Conservation (phyloP, 352 stramenopile genomes). For the Globisporangium paddicum region DNA sequence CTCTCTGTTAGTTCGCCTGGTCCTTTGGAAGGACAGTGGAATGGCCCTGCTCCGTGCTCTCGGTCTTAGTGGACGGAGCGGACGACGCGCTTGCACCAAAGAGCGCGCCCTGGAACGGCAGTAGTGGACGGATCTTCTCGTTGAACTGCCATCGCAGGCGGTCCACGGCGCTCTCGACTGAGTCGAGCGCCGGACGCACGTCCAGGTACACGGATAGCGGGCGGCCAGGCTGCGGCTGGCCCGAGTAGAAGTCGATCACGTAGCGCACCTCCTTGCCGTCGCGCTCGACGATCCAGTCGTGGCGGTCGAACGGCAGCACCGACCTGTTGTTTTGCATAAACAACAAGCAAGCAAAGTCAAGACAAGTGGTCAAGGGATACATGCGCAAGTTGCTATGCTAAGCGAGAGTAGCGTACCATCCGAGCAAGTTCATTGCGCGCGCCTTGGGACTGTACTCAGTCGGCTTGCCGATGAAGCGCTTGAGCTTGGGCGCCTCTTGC, state of each 20-base stretch:
- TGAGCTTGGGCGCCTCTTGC: constrained; percentile 79
- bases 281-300: constrained; percentile 97
- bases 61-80: constrained; percentile 3
- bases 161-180: constrained; percentile 67
- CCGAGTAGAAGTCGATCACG: constrained; percentile 99
- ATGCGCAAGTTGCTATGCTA: too few relatives aligned
- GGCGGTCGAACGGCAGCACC: constrained; percentile 94
- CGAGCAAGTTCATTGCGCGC: constrained; percentile 82
- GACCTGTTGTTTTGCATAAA: too few relatives aligned
- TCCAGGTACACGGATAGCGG: constrained; percentile 94
- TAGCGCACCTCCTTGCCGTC: constrained; percentile 93
- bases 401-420: constrained; percentile 44
- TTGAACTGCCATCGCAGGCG: constrained; percentile 78
- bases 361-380: too few relatives aligned
- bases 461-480: constrained; percentile 94
- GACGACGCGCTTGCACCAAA: constrained; percentile 17
- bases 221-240: constrained; percentile 74
- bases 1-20: too few relatives aligned
- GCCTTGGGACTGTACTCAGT: constrained; percentile 94
- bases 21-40: constrained; percentile 26
- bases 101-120: constrained; percentile 63
- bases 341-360: too few relatives aligned
- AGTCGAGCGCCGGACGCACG: constrained; percentile 95
- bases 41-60: constrained; percentile 12
- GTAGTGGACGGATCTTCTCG: constrained; percentile 61